Conservation (phyloP, 164 flowering plant species). For the Chimonanthus salicifolius region DNA sequence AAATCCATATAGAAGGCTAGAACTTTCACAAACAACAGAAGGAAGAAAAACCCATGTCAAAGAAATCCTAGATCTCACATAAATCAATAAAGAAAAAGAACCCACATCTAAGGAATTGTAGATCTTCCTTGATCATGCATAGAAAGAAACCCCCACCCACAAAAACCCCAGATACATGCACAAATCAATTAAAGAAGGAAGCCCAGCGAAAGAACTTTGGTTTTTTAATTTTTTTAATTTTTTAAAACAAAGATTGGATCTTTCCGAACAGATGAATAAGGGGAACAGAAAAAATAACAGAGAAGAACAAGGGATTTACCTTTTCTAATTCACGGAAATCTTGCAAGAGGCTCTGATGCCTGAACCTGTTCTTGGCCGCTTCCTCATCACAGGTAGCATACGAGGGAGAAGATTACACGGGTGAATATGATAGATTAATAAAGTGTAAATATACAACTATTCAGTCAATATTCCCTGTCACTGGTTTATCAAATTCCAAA, state of each 20-base stretch:
- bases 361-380: constrained; percentile 35
- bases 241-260: background rate
- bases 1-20: background rate
- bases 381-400: constrained; percentile 32
- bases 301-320: constrained; percentile 28
- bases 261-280: background rate
- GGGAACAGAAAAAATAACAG: background rate
- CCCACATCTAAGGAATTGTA: constrained; percentile 20
- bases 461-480: too few relatives aligned
- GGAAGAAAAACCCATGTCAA: background rate
- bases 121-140: too few relatives aligned
- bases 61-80: background rate
- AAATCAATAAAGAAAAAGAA: background rate
- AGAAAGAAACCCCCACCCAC: too few relatives aligned
- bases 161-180: background rate
- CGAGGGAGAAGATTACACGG: constrained; percentile 19
- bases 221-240: too few relatives aligned
- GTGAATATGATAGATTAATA: constrained; percentile 4
- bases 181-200: background rate
- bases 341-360: constrained; percentile 61
- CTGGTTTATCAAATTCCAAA: background rate
- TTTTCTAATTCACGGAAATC: constrained; percentile 57
- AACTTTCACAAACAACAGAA: background rate
- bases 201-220: background rate
- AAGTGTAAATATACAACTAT: constrained; percentile 9